A percentile compares a stretch with the other conserved stretches of the same genome.
Conservation (phyloP, 2,329 filamentous ascomycete species). For the Lizonia empirigonia region DNA sequence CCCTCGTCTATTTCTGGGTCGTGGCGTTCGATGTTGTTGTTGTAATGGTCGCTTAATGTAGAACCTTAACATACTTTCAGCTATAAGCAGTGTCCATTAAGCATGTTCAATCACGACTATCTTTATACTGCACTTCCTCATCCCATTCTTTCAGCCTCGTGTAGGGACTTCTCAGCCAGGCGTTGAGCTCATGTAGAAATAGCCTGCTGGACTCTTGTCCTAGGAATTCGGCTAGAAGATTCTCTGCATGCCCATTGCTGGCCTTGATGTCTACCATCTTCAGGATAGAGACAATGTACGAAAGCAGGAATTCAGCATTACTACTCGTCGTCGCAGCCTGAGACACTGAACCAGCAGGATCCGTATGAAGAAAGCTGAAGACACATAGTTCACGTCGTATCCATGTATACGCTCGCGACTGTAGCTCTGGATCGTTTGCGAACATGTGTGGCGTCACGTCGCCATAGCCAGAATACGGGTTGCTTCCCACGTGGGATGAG, state of each 20-base stretch:
- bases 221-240: slow-evolving; percentile 77
- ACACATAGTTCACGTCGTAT: slow-evolving; percentile 83
- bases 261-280: slow-evolving; percentile 83
- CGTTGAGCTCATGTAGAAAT: slow-evolving; percentile 83
- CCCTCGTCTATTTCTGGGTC: too few species aligned
- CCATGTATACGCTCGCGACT: slow-evolving; percentile 79
- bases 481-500: slow-evolving; percentile 82
- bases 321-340: slow-evolving; percentile 52
- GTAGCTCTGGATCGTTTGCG: slow-evolving; percentile 66
- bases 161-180: slow-evolving; percentile 83
- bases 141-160: slow-evolving; percentile 78
- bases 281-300: slow-evolving; percentile 83
- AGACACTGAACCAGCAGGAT: slow-evolving; percentile 26
- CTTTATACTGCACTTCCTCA: slow-evolving; percentile 72
- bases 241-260: slow-evolving; percentile 77
- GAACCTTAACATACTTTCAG: too few species aligned
- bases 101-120: slow-evolving; percentile 1
- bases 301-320: slow-evolving; percentile 82
- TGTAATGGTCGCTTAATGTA: too few species aligned
- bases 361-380: slow-evolving; percentile 71
- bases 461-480: slow-evolving; percentile 74
- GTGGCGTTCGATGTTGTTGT: too few species aligned
- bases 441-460: slow-evolving; percentile 74
- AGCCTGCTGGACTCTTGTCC: slow-evolving; percentile 73
- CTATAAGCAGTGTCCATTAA: too few species aligned